Base-by-base conservation (phyloP, 225 moss, liverwort and hornwort genomes). In the Bryum argenteum region DNA sequence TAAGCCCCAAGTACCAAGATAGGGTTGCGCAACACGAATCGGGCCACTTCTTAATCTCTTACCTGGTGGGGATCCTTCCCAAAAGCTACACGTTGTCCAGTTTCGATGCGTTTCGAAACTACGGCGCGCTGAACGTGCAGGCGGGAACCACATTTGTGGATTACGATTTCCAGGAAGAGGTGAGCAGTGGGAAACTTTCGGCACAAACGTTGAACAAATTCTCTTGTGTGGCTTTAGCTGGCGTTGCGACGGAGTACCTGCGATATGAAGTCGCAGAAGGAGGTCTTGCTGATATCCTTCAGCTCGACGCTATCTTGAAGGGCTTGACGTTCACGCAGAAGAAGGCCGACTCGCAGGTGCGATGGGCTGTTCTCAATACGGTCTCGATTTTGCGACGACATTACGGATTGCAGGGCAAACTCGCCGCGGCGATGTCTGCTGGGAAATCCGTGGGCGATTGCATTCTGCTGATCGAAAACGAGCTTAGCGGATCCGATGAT, bases 1-100 rank as follows among this genome's bases (percentile, higher is more conserved):
- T 99, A 66, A 99, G 94, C 70, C 61, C 71, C 10, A 90, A 87
- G 56, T 99, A 99, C 57, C 85, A 77, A 52, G 93, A 90, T 20
- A 87, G 98, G 58, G 98, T 99, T 62, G 94, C 92, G 33, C 89
- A 92, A 82, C 98, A 99, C 78, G 98, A 99, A 76, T 92, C 98
- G 50, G 98, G 98, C n/a, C 98, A 99, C 70, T 93, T 99, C 66
- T 73, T 99, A 19, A 68, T 99, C 56, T 92, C 98, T 9, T 94
- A 99, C 70, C 58, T 99, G 79, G 92, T 99, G 52, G 98, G 98
- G 20, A 91, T 99, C 64, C 86, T 99, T 72, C 98, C 98, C 8
- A 92, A 94, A 81, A 87, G 85, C 74, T 94, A 91, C 79, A 99
- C 98, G 13, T 81, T 99, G 50, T 94, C 98, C 47, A 87, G 92